Base-by-base conservation (phyloP, 2,329 filamentous ascomycete species). In the Spiromastix sp. region DNA sequence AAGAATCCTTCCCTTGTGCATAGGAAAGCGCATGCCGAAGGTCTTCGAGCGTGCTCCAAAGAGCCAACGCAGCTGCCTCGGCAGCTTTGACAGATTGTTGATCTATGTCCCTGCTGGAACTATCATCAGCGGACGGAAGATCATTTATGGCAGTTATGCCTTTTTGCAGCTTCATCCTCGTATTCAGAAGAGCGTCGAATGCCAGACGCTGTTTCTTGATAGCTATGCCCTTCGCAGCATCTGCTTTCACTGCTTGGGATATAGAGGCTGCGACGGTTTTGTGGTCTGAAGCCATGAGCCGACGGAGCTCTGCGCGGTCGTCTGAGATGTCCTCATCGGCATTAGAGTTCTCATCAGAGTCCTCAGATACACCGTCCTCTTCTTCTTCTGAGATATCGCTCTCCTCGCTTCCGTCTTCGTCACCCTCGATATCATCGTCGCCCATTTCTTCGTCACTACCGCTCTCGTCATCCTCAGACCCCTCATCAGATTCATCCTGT, bases 141-240 rank as follows among this genome's bases (percentile, higher is more conserved):
- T 85, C 81, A 57, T 95, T 95, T 17, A 80, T 74, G 0, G 83
- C 79, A 11, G 91, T 73, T 10, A 98, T 63, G 2, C 84, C 85
- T 58, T 95, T 96, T 57, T 98, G 93, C 12, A 98, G 64, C 41
- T 89, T 83, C 52, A 98, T 95, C 13, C 91, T 79, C 10, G 86
- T 74, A 60, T 94, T 93, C 20, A 98, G 71, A 1, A 96, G 73
- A 0, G 83, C 76, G 48, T 96, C 89, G 51, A 94, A 98, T 1
- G 80, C 77, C 42, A 79, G 80, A 34, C 86, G 77, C 61, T 98
- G 91, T 38, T 78, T 69, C 49, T 86, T 89, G 24, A 98, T 84
- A 0, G 89, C 89, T 36, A 73, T 64, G 9, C 91, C 91, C 59
- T 96, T 96, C 27, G 79, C 75, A 4, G 81, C 77, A 54, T 96